Base-by-base conservation (phyloP, 352 stramenopile genomes). In the Phytophthora sojae region DNA sequence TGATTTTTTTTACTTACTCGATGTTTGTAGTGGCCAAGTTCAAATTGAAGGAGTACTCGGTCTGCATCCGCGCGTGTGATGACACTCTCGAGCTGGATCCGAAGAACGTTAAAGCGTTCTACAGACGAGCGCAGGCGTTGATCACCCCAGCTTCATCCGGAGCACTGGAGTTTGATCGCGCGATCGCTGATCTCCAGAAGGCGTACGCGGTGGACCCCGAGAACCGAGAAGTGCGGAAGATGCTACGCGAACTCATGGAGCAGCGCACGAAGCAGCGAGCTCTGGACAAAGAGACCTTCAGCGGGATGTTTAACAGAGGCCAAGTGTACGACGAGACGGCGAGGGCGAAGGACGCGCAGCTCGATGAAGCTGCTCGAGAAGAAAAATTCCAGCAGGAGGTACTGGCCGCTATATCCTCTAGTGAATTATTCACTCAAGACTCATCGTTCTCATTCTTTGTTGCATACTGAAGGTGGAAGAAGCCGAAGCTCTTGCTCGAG, bases 261-360 rank as follows among this genome's bases (percentile, higher is more conserved):
- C 86, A 94, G 54, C 74, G 86, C 15, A 69, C 71, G 1, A 85
- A 84, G 25, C 89, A 96, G 64, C 83, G 79, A 17, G 61, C 85
- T 37, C 65, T 93, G 17, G 89, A 96, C 53, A 84, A 85, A 56
- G 73, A 82, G 9, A 96, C 89, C 4, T 96, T 96, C 68, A 93
- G 74, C 11, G 89, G 88, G 15, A 94, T 96, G 89, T 96, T 95
- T 44, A 68, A 90, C 25, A 83, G 88, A 56, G 89, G 89, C 0
- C 59, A 83, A 25, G 76, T 96, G 4, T 93, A 92, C 49, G 73
- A 82, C 19, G 72, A 82, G n/a, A 61, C 29, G 21, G 42, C 52
- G 6, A 21, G 32, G 19, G 52, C 60, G 17, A 39, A 63, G n/a
- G 62, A 60, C 17, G 3, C 26, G 19, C 37, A 72, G 25, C 42